Percentiles rank a stretch among this genome's conserved stretches.
These are phyloP conservation scores for Aphanoascus verrucosus DNA, from an alignment of 2,329 filamentous ascomycete genomes.

Conservation along the genomic window DNA sequence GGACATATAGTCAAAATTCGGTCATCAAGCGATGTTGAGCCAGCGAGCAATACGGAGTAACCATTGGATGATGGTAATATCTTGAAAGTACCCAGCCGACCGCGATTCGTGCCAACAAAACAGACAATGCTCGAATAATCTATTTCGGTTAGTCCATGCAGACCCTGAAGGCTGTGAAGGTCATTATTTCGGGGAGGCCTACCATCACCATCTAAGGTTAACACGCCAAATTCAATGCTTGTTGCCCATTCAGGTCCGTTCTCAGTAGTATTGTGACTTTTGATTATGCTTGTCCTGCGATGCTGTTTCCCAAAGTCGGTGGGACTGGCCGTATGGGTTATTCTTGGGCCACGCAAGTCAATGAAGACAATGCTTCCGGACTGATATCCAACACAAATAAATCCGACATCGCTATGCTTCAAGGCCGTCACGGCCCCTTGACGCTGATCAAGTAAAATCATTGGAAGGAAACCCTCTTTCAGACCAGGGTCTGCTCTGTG, in stretches of 20 bases:
- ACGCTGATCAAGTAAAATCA: slow-evolving; percentile 70
- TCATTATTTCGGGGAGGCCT: slow-evolving; percentile 15
- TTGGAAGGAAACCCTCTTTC: slow-evolving; percentile 70
- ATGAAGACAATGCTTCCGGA: slow-evolving; percentile 69
- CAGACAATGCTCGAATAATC: slow-evolving; percentile 88
- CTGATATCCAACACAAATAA: slow-evolving; percentile 78
- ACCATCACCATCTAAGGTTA: slow-evolving; percentile 84
- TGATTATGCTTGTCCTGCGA: slow-evolving; percentile 61
- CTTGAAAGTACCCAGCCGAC: slow-evolving; percentile 82
- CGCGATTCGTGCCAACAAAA: slow-evolving; percentile 78
- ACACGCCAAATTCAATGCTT: slow-evolving; percentile 77
- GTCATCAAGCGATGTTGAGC: slow-evolving; percentile 56
- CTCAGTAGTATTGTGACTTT: slow-evolving; percentile 41
- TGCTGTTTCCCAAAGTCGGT: slow-evolving; percentile 65
- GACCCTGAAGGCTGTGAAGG: too few species aligned
- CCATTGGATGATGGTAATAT: slow-evolving; percentile 63
- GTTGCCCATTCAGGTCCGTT: slow-evolving; percentile 62
- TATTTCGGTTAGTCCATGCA: slow-evolving; percentile 23
- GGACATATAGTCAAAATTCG: slow-evolving; percentile 65
- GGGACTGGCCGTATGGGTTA: slow-evolving; percentile 67
- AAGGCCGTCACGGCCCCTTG: slow-evolving; percentile 70
- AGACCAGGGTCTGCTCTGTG: slow-evolving; percentile 60
- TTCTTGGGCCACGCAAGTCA: slow-evolving; percentile 73
- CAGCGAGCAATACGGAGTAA: slow-evolving; percentile 63
- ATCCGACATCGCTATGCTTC: slow-evolving; percentile 84